phyloP scores from a whole-genome alignment of 2,329 filamentous ascomycete genomes.

The Fusarium scirpi region DNA sequence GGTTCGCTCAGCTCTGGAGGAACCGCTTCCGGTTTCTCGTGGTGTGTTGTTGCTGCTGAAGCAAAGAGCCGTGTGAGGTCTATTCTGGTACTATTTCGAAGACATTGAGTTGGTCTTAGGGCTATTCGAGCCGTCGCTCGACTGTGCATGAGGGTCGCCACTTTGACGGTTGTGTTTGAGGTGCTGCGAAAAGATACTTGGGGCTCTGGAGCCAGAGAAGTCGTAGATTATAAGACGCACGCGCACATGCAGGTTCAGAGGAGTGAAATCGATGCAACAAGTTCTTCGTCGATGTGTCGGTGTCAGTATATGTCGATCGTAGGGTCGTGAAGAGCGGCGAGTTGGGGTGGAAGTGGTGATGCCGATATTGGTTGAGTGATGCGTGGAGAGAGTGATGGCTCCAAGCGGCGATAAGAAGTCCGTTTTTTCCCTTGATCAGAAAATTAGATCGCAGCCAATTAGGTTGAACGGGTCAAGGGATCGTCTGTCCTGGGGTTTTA shows the following conservation, averaged over 20 bases:
- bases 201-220: slow-evolving; percentile 23
- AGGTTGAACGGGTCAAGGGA: slow-evolving; percentile 18
- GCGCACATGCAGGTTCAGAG: slow-evolving; percentile 12
- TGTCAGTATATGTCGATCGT: not conserved
- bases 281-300: not conserved
- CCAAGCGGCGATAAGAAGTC: slow-evolving; percentile 27
- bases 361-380: slow-evolving; percentile 22
- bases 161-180: slow-evolving; percentile 44
- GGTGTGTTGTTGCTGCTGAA: slow-evolving; percentile 46
- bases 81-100: slow-evolving; percentile 53
- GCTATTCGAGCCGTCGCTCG: slow-evolving; percentile 60
- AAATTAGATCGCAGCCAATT: slow-evolving; percentile 37
- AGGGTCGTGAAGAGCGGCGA: slow-evolving; percentile 1
- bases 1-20: slow-evolving; percentile 36
- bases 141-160: slow-evolving; percentile 55
- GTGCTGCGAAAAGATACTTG: slow-evolving; percentile 6
- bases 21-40: slow-evolving; percentile 40
- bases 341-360: slow-evolving; percentile 20
- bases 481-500: slow-evolving; percentile 2
- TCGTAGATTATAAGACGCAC: slow-evolving; percentile 18
- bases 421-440: slow-evolving; percentile 42
- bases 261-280: not conserved
- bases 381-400: slow-evolving; percentile 19
- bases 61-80: slow-evolving; percentile 53
- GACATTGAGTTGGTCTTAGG: slow-evolving; percentile 53